These are phyloP conservation scores for Cladosporium sp. DNA, from an alignment of 2,329 filamentous ascomycete species.

Conservation along the genomic window DNA sequence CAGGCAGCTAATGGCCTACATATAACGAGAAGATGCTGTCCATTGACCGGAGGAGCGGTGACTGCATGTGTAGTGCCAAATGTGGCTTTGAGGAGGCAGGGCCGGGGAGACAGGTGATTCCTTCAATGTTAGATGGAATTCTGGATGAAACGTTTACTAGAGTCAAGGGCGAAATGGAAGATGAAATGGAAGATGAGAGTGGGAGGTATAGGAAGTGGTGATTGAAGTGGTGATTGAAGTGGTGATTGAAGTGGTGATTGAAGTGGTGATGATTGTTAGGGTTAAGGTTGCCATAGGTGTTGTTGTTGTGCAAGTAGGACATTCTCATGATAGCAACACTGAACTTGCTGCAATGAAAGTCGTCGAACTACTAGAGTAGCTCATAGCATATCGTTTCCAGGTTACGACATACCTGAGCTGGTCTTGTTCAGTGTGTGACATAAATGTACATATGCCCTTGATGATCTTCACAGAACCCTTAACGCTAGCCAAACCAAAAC, in stretches of 20 bases:
- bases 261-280: no score
- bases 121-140: neutral
- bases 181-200: neutral
- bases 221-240: neutral
- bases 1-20: no score
- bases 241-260: neutral
- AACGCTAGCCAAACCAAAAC: neutral
- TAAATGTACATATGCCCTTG: neutral
- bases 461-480: constrained; percentile 1
- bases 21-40: no score
- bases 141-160: neutral
- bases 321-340: no score
- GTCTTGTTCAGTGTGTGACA: neutral
- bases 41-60: no score
- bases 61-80: neutral
- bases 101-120: neutral
- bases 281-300: no score
- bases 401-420: neutral
- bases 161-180: neutral
- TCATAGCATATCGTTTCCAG: neutral
- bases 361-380: neutral
- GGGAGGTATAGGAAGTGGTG: neutral
- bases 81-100: neutral
- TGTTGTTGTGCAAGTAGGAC: no score
- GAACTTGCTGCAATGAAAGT: neutral